Percentiles rank a stretch among this genome's conserved stretches.
Evolutionary conservation across 2,329 filamentous ascomycete genomes (phyloP).

Genomic region (Nigrospora osmanthi): DNA sequence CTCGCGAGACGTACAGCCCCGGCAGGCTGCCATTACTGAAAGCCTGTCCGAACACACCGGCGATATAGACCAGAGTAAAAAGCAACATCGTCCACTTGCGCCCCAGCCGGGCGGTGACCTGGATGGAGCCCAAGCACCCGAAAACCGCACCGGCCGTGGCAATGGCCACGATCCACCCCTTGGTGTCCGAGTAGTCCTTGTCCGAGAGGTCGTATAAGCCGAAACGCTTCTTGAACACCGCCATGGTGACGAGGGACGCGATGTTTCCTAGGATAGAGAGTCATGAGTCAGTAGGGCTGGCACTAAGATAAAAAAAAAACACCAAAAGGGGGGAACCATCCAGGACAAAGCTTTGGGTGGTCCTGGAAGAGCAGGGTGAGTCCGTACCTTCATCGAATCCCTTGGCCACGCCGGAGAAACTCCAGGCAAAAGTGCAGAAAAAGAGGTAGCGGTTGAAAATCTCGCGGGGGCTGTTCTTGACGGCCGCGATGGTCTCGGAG

Average conservation of each 20-base stretch:
- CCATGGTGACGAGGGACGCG: slow-evolving; percentile 19
- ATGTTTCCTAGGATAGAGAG: slow-evolving; percentile 14
- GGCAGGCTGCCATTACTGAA: slow-evolving; percentile 18
- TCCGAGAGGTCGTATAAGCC: slow-evolving; percentile 14
- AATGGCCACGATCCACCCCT: slow-evolving; percentile 23
- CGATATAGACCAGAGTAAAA: slow-evolving; percentile 24
- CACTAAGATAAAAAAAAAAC: no score
- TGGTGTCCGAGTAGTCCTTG: slow-evolving; percentile 16
- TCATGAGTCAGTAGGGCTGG: neutral
- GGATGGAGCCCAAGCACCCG: slow-evolving; percentile 17
- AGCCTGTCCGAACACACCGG: slow-evolving; percentile 23
- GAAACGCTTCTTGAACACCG: slow-evolving; percentile 15
- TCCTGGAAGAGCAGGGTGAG: no score
- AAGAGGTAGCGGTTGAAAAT: slow-evolving; percentile 21
- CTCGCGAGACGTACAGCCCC: slow-evolving; percentile 14
- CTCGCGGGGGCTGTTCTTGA: slow-evolving; percentile 15
- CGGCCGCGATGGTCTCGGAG: slow-evolving; percentile 15
- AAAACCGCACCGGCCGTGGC: slow-evolving; percentile 20
- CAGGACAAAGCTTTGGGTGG: no score
- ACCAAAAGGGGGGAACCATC: neutral
- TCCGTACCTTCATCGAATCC: slow-evolving; percentile 19
- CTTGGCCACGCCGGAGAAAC: slow-evolving; percentile 20
- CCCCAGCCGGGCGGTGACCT: slow-evolving; percentile 14
- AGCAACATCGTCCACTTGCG: slow-evolving; percentile 14
- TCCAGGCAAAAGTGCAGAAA: slow-evolving; percentile 16